Percentiles rank a stretch among this genome's conserved stretches.
These are phyloP conservation scores for Aspergillus jensenii DNA, from an alignment of 2,329 filamentous ascomycete species.

Conservation along the genomic window DNA sequence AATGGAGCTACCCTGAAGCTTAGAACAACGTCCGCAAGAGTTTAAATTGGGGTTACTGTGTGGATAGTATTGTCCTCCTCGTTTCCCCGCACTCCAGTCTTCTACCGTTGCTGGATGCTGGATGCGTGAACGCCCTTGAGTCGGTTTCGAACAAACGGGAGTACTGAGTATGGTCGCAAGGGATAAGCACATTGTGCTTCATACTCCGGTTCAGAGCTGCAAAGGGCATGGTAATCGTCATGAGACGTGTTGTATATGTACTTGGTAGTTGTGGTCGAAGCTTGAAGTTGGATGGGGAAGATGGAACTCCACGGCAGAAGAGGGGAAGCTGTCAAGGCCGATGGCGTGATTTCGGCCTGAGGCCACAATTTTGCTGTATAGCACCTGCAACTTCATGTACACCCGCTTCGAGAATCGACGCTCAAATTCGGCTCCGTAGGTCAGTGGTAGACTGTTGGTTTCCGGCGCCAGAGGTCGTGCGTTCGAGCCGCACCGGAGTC, in stretches of 20 bases:
- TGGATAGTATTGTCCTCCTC: not conserved
- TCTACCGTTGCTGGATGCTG: not conserved
- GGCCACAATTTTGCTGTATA: not conserved
- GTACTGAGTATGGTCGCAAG: not conserved
- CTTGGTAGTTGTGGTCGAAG: not conserved
- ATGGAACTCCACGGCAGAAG: not conserved
- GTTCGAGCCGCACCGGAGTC: constrained; percentile 9
- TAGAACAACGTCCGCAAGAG: constrained; percentile 1
- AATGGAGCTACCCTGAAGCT: constrained; percentile 7
- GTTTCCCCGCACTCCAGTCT: not conserved
- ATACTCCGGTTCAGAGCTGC: not conserved
- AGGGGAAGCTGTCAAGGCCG: constrained; percentile 1
- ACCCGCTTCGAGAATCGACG: not conserved
- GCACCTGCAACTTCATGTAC: not conserved
- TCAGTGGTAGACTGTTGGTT: constrained; percentile 2
- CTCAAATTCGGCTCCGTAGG: not conserved
- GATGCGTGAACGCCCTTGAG: not conserved
- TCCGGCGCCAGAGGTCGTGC: constrained; percentile 13
- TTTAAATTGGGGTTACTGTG: not conserved
- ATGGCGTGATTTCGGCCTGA: constrained; percentile 13
- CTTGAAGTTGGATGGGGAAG: not conserved
- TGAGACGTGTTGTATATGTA: not conserved
- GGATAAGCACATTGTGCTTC: not conserved
- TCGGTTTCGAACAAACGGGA: not conserved
- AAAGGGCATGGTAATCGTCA: not conserved